Percentiles rank a stretch among this genome's conserved stretches.
phyloP scores from a whole-genome alignment of 768 basidiomycete genomes.

The Suillus occidentalis region DNA sequence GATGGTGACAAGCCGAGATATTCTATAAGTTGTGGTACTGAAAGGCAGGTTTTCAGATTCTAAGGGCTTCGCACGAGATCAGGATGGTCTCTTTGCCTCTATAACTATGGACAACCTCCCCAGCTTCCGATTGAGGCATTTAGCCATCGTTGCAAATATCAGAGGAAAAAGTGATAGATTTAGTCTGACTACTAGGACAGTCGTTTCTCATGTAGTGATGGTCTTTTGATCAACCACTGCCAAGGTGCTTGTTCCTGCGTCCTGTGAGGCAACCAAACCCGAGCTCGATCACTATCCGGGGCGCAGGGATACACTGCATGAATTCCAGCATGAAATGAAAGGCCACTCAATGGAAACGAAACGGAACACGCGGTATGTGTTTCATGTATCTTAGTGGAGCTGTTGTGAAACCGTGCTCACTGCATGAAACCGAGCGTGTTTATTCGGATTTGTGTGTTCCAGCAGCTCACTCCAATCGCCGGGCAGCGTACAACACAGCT shows the following conservation, averaged over 20 bases:
- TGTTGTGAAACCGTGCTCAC: background rate
- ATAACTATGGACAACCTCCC: no score
- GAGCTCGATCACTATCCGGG: background rate
- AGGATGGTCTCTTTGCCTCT: no score
- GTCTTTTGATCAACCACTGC: background rate
- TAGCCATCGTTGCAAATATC: no score
- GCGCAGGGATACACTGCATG: background rate
- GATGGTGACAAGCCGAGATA: no score
- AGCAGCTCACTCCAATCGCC: background rate
- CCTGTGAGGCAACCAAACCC: no score
- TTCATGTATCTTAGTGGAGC: background rate
- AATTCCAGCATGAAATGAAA: background rate
- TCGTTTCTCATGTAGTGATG: background rate
- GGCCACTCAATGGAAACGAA: background rate
- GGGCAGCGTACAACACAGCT: background rate
- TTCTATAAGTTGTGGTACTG: no score
- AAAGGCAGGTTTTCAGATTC: no score
- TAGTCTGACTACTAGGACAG: background rate
- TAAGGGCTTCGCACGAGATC: no score
- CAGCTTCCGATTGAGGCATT: no score
- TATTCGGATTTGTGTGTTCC: background rate
- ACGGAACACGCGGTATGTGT: background rate
- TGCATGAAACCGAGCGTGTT: background rate
- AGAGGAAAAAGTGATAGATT: no score
- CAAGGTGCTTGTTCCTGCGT: background rate